Base-by-base conservation (phyloP, 2,329 filamentous ascomycete genomes). In the Immersiporthe knoxdaviesiana region DNA sequence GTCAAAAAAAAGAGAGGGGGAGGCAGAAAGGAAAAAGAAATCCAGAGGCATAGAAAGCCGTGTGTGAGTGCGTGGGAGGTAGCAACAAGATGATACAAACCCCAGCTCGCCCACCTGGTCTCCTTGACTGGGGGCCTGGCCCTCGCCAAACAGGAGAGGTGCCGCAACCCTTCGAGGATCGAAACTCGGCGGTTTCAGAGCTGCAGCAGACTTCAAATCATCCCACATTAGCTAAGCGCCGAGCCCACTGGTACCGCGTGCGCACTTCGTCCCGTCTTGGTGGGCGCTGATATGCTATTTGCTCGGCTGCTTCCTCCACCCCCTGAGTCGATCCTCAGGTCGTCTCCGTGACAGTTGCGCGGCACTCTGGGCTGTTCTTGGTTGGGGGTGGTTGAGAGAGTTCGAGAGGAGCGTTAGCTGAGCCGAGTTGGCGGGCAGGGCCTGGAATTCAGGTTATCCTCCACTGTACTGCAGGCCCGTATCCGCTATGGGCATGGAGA, bases 111-210 rank as follows among this genome's bases (percentile, higher is more conserved):
- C 39, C 41, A 63, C 16, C 24, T 14, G 61, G 61, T 30, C 61
- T 24, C 32, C 59, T 44, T 60, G 58, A 32, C 32, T n/a, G 21
- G 59, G 59, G 59, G 37, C 37, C 59, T 44, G 18, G 59, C 35
- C 56, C 59, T 44, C 59, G 35, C 59, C 35, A 65, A 67, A 60
- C 65, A 70, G 65, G 63, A 67, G 59, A 41, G 65, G 63, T 62
- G 60, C 68, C 63, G 65, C 32, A 59, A 18, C 52, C 64, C 44
- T 59, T 62, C 39, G 64, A 65, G 65, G 59, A 71, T 69, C 69
- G 67, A 76, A 78, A 77, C 76, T 74, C 66, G 69, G 72, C 73
- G 64, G 83, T 85, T 85, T 85, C 83, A 85, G 79, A 75, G 68
- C 73, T 84, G 83, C 76, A 74, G 73, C 80, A 82, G 78, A 81